phyloP scores from a whole-genome alignment of 179 eudicot species.

The Silene vulgaris region DNA sequence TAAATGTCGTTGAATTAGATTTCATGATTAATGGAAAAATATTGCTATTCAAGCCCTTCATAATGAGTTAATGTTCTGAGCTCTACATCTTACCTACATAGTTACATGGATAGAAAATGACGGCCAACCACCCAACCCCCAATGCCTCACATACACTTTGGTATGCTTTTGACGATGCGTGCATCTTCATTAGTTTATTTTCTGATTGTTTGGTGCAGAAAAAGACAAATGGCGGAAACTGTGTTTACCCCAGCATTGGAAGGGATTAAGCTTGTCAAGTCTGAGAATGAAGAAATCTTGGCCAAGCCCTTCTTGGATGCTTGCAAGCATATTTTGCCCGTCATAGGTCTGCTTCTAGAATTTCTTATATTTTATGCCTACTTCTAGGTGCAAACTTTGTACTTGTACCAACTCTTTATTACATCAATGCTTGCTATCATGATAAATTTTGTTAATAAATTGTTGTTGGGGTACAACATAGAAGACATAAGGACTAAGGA shows the following conservation, averaged over 20 bases:
- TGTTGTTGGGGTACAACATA: background rate
- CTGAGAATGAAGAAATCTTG: constrained; percentile 63
- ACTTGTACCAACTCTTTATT: background rate
- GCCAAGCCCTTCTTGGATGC: constrained; percentile 82
- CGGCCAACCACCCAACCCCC: background rate
- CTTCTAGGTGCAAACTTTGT: background rate
- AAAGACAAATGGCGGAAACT: constrained; percentile 53
- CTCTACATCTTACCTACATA: background rate
- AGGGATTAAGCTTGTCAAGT: constrained; percentile 63
- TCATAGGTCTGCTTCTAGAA: constrained; percentile 49
- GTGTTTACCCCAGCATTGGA: constrained; percentile 66
- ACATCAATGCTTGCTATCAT: too few relatives aligned
- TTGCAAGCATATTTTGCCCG: constrained; percentile 75
- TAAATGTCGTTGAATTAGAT: too few relatives aligned
- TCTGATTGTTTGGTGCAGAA: constrained; percentile 24
- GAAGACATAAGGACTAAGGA: background rate
- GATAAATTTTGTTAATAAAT: background rate
- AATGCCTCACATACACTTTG: background rate
- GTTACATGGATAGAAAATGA: background rate
- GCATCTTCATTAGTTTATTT: background rate
- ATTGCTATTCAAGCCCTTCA: background rate
- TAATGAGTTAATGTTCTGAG: background rate
- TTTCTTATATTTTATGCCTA: background rate
- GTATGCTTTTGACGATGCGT: background rate
- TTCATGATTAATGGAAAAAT: too few relatives aligned